Evolutionary conservation across 176 grass and related monocot genomes (phyloP), one percentile per base, ranked within the genome.

Genomic region (Alloteropsis semialata): DNA sequence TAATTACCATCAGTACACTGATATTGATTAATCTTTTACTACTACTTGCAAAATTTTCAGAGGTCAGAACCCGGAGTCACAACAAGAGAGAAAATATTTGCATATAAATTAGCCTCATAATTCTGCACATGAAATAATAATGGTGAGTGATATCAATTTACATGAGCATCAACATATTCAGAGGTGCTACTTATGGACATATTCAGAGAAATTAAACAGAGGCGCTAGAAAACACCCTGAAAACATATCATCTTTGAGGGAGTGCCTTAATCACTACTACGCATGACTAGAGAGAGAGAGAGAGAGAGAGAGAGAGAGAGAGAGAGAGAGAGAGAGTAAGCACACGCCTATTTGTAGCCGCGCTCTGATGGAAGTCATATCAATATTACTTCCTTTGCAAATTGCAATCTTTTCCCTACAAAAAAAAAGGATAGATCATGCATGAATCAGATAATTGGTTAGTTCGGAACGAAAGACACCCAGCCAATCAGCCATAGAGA

Each of bases 61-160:
- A 19, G 27, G 18, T 53, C 50, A 53, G 3, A n/a, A 29, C 25
- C 14, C 22, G 13, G 1, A 39, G n/a, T 16, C 7, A 27, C 18
- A 3, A n/a, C 22, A 63, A 43, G 5, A 70, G 7, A 54, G 43
- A 54, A 3, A 3, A 69, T 70, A 38, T 28, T 54, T 54, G 8
- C 25, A 64, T 67, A 14, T 42, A 30, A 59, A 66, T 10, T 2
- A 3, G 43, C 27, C 8, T 14, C 27, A 21, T 16, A 65, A 67
- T 43, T 56, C 8, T 28, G 18, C 25, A 76, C 82, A 89, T 89
- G 63, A 76, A 89, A 85, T 89, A 89, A 85, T 77, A 85, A 76
- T 44, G 25, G 54, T 13, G 57, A 63, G 6, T 8, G 28, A 33
- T 41, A 39, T 42, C 25, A 56, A 25, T 58, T n/a, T 74, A 28